Percentiles rank a stretch among this genome's conserved stretches.
Conservation (phyloP, 495 filamentous ascomycete species). For the Podospora comata region DNA sequence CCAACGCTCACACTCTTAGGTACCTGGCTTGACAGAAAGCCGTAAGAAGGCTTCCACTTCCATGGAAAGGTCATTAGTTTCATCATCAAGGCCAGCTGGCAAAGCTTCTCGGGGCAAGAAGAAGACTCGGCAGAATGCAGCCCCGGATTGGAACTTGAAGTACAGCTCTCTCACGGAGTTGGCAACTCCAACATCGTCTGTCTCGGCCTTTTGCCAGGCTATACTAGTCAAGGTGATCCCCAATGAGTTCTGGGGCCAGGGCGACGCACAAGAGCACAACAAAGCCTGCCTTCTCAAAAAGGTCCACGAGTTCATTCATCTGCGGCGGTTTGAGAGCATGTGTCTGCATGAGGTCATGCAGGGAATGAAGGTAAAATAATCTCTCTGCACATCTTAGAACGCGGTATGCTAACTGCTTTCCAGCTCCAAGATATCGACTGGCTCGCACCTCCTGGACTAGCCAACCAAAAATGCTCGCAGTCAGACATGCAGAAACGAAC, state of each 20-base stretch:
- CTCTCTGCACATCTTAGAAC: neutral
- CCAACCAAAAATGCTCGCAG: conserved; percentile 54
- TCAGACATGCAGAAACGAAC: conserved; percentile 73
- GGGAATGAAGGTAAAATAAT: conserved; percentile 61
- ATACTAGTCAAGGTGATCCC: conserved; percentile 74
- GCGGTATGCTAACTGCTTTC: neutral
- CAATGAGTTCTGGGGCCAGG: conserved; percentile 67
- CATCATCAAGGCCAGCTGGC: neutral
- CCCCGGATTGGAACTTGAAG: conserved; percentile 7
- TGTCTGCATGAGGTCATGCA: conserved; percentile 75
- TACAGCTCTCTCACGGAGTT: conserved; percentile 57
- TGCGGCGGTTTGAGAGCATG: conserved; percentile 78
- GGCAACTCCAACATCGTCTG: conserved; percentile 63
- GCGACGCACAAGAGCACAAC: conserved; percentile 54
- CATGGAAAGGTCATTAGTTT: neutral
- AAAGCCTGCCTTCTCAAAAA: conserved; percentile 56
- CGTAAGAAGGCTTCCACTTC: conserved; percentile 3
- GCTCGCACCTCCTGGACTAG: conserved; percentile 56
- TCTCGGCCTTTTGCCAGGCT: conserved; percentile 87
- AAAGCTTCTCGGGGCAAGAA: conserved; percentile 12
- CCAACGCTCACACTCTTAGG: neutral
- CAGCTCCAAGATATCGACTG: conserved; percentile 68
- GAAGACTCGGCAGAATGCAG: neutral
- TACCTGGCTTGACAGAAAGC: neutral
- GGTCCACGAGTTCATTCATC: conserved; percentile 70